Percentiles rank a stretch among this genome's conserved stretches.
Conservation (phyloP, 192 early-diverging fungal genomes). For the Martensiomyces pterosporus region DNA sequence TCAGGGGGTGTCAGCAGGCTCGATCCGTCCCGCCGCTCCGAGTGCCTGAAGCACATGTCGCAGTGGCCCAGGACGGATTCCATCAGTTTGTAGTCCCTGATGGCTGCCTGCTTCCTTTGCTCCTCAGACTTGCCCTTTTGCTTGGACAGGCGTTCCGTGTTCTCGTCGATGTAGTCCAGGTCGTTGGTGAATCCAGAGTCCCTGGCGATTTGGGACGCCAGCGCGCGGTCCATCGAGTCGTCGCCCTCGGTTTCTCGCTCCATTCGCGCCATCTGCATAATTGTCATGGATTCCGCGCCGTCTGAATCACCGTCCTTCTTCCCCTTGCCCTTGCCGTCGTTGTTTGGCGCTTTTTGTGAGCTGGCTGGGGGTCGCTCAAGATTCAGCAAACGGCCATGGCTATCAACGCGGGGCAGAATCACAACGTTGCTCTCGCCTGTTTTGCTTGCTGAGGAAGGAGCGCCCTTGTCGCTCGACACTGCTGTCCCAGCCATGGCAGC, state of each 20-base stretch:
- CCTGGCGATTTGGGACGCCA: constrained; percentile 38
- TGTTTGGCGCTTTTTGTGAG: neutral
- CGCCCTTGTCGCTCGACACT: neutral
- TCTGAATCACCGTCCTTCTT: constrained; percentile 2
- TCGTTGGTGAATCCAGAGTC: constrained; percentile 54
- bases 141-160: constrained; percentile 68
- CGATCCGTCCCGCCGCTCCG: constrained; percentile 19
- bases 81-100: constrained; percentile 66
- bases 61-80: constrained; percentile 55
- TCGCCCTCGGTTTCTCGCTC: constrained; percentile 28
- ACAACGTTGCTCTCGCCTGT: constrained; percentile 16
- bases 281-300: neutral
- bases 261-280: constrained; percentile 25
- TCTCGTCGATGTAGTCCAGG: constrained; percentile 91
- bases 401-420: constrained; percentile 35
- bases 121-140: constrained; percentile 58
- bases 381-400: constrained; percentile 27
- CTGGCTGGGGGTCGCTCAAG: constrained; percentile 1
- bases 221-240: constrained; percentile 12
- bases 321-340: constrained; percentile 11
- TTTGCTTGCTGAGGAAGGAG: neutral
- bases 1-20: constrained; percentile 58
- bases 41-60: constrained; percentile 66
- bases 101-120: constrained; percentile 61
- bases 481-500: constrained; percentile 52